Percentiles rank a stretch among this genome's conserved stretches.
Conservation (phyloP, 2,329 filamentous ascomycete species). For the Clonostachys rosea region DNA sequence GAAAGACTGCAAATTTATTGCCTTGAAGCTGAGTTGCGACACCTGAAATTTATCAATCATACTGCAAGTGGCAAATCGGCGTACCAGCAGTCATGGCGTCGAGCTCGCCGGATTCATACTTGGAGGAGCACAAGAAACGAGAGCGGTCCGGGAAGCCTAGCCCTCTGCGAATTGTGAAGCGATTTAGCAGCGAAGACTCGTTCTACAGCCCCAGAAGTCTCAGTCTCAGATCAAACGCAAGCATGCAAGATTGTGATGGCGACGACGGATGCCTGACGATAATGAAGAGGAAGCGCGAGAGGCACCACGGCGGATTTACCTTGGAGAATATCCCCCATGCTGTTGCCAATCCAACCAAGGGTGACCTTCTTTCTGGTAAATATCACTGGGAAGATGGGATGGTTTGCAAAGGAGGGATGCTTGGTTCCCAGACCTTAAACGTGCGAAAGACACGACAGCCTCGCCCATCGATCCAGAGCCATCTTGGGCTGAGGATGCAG, state of each 20-base stretch:
- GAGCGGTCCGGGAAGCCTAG: constrained; percentile 20
- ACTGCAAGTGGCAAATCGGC: too few species aligned
- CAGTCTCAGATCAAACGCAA: constrained; percentile 17
- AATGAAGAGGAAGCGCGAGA: constrained; percentile 22
- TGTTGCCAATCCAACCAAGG: background rate
- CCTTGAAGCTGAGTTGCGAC: too few species aligned
- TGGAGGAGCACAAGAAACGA: constrained; percentile 14
- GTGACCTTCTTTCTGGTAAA: too few species aligned
- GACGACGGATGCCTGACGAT: constrained; percentile 20
- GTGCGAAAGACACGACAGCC: constrained; percentile 2
- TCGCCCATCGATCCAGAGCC: background rate
- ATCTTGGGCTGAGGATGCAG: background rate
- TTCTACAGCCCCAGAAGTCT: constrained; percentile 2
- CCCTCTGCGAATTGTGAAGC: constrained; percentile 47
- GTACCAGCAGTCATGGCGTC: constrained; percentile 19
- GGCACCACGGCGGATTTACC: background rate
- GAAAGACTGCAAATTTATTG: too few species aligned
- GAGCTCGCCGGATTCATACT: constrained; percentile 13
- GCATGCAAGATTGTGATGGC: constrained; percentile 9
- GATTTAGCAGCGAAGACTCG: constrained; percentile 4
- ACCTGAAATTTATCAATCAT: too few species aligned
- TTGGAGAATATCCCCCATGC: background rate
- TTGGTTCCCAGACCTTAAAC: background rate
- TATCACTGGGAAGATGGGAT: background rate
- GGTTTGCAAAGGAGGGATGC: background rate